These are phyloP conservation scores for Trametes cubensis DNA, from an alignment of 768 basidiomycete species.

Conservation along the genomic window DNA sequence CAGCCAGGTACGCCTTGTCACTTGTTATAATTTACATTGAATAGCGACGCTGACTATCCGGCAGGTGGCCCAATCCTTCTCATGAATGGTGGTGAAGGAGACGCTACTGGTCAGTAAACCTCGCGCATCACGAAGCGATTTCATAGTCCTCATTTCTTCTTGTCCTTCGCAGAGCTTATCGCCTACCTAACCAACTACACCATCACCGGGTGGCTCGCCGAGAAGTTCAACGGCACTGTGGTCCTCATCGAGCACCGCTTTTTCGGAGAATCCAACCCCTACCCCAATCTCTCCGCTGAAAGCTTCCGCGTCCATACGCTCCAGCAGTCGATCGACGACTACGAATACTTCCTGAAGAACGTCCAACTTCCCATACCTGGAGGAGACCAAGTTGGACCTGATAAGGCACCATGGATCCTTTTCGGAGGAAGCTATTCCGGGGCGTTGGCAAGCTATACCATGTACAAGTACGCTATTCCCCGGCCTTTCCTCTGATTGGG, in stretches of 20 bases:
- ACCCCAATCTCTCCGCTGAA: constrained; percentile 55
- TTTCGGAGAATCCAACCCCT: constrained; percentile 74
- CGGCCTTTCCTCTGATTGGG: too few relatives aligned
- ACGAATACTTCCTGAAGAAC: constrained; percentile 69
- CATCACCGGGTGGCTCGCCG: constrained; percentile 65
- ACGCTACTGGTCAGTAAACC: constrained; percentile 38
- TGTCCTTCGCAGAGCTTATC: constrained; percentile 29
- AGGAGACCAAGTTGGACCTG: constrained; percentile 60
- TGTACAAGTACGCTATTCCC: constrained; percentile 57
- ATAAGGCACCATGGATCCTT: constrained; percentile 46
- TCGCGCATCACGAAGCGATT: too few relatives aligned
- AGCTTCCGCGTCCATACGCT: constrained; percentile 65
- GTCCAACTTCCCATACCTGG: constrained; percentile 68
- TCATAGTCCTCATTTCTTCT: neutral
- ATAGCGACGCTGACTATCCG: too few relatives aligned
- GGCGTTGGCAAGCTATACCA: constrained; percentile 60
- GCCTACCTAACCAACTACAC: constrained; percentile 65
- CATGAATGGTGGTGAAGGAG: constrained; percentile 66
- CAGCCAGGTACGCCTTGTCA: constrained; percentile 36
- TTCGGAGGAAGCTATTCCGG: constrained; percentile 49
- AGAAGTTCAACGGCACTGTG: constrained; percentile 63
- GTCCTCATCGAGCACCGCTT: constrained; percentile 74
- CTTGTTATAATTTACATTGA: neutral
- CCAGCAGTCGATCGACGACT: constrained; percentile 74
- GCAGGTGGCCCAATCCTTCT: constrained; percentile 60